Conservation (phyloP, 202 grass and related monocot species). For the Schoenoplectus triqueter region DNA sequence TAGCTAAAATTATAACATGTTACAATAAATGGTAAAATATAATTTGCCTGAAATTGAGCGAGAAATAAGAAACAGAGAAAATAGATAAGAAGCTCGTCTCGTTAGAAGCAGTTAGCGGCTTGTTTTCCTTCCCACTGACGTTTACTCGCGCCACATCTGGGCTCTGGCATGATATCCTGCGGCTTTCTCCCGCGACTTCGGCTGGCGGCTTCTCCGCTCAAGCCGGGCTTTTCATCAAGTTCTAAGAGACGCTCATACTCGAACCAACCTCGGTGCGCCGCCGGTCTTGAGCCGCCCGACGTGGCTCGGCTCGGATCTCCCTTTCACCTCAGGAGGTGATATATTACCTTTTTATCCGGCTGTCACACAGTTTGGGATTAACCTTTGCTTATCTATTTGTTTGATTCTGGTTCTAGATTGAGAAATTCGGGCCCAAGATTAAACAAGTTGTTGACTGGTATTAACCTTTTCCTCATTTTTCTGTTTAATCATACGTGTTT, state of each 20-base stretch:
- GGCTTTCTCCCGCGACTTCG: slow-evolving; percentile 23
- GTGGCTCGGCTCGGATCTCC: slow-evolving; percentile 73
- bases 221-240: not conserved
- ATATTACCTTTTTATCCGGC: not conserved
- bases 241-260: not conserved
- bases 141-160: not conserved
- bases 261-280: slow-evolving; percentile 21
- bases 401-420: slow-evolving; percentile 43
- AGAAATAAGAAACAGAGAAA: not conserved
- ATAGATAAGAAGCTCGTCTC: not conserved
- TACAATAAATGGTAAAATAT: not conserved
- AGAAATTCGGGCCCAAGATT: slow-evolving; percentile 87
- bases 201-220: slow-evolving; percentile 31
- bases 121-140: not conserved
- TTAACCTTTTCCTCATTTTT: not conserved
- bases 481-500: not conserved
- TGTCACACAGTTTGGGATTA: slow-evolving; percentile 3
- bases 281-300: slow-evolving; percentile 63
- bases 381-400: slow-evolving; percentile 31
- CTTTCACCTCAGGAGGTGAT: slow-evolving; percentile 66
- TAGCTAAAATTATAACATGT: not conserved
- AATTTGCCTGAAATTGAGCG: not conserved
- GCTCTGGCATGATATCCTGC: not conserved
- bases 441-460: slow-evolving; percentile 78
- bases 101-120: too few species aligned